Conservation (phyloP, 2,329 filamentous ascomycete species). For the Penicillium sp. region DNA sequence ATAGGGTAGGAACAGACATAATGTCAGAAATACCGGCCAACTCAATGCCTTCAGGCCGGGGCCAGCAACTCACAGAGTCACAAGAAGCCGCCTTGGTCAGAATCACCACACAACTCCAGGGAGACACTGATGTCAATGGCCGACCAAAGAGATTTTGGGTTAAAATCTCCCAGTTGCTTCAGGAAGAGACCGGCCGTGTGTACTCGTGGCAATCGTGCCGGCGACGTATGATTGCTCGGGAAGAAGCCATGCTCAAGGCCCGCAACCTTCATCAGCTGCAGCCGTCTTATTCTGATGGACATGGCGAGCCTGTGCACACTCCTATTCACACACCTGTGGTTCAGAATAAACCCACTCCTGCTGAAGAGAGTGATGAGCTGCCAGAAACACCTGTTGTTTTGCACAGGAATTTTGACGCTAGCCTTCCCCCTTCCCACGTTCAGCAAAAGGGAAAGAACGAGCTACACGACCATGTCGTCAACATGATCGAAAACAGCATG, state of each 20-base stretch:
- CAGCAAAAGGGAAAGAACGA: no score
- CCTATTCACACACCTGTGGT: not conserved
- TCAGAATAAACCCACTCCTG: no score
- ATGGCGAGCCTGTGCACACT: not conserved
- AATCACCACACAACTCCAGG: not conserved
- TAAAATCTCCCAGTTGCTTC: constrained; percentile 14
- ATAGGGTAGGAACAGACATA: not conserved
- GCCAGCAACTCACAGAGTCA: not conserved
- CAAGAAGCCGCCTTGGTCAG: not conserved
- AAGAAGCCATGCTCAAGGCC: not conserved
- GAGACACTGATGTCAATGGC: not conserved
- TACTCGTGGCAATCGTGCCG: constrained; percentile 30
- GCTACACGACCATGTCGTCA: no score
- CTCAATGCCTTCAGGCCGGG: not conserved
- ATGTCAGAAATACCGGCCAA: not conserved
- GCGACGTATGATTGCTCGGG: constrained; percentile 16
- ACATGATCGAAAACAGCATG: no score
- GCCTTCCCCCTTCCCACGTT: no score
- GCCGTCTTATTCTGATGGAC: not conserved
- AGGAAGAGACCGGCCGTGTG: constrained; percentile 14
- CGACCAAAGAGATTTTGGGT: constrained; percentile 22
- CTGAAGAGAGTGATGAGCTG: not conserved
- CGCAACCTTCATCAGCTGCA: not conserved
- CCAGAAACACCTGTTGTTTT: not conserved
- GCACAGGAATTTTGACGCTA: not conserved